Evolutionary conservation across 768 basidiomycete species (phyloP).

Genomic region (Pleurotus salmoneostramineus): DNA sequence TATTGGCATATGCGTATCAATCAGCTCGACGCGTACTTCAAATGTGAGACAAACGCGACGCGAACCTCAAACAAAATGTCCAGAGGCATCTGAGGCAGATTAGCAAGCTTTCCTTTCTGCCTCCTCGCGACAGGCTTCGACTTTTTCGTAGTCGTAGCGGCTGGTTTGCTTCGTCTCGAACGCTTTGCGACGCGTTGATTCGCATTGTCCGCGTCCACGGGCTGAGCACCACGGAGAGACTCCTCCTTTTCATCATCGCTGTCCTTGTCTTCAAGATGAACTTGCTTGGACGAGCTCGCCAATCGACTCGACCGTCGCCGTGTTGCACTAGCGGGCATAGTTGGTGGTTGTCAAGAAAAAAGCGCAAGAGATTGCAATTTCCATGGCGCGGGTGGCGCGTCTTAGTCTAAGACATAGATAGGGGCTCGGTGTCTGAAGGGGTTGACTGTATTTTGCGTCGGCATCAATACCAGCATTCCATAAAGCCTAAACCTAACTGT

Average conservation of each 20-base stretch:
- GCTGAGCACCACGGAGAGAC: background rate
- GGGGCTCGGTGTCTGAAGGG: background rate
- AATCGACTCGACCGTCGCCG: too few species aligned
- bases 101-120: conserved; percentile 7
- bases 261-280: too few species aligned
- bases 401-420: background rate
- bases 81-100: conserved; percentile 10
- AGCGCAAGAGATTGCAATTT: background rate
- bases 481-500: too few species aligned
- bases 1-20: background rate
- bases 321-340: too few species aligned
- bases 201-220: background rate
- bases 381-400: background rate
- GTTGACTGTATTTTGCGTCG: background rate
- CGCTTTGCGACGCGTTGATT: background rate
- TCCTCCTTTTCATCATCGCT: too few species aligned
- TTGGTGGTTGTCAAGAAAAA: too few species aligned
- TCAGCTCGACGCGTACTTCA: background rate
- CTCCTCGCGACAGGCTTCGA: background rate
- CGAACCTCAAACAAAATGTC: conserved; percentile 11
- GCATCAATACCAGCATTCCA: background rate
- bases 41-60: background rate
- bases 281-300: too few species aligned
- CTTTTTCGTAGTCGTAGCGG: background rate
- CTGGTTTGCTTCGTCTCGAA: background rate